A percentile compares a stretch with the other conserved stretches of the same genome.
Conservation (phyloP, 2,329 filamentous ascomycete genomes). For the Fusarium solani-melongenae region DNA sequence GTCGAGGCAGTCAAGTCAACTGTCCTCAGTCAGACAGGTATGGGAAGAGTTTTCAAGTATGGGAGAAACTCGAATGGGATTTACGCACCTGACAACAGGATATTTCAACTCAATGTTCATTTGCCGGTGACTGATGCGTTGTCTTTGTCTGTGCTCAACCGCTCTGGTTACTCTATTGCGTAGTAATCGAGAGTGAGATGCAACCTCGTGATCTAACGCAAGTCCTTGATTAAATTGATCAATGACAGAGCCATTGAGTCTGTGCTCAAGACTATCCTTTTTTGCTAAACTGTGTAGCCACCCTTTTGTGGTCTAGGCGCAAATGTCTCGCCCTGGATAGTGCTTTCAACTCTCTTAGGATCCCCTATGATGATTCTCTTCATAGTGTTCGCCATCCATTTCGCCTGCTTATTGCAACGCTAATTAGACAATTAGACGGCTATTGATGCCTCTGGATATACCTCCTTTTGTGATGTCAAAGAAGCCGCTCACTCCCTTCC, state of each 20-base stretch:
- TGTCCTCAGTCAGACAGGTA: slow-evolving; percentile 10
- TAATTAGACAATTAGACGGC: neutral
- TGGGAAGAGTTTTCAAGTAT: slow-evolving; percentile 22
- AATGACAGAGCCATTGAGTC: neutral
- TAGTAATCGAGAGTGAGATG: neutral
- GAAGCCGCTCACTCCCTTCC: neutral
- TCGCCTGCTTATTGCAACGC: neutral
- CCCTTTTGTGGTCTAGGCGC: neutral
- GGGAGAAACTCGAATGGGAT: slow-evolving; percentile 21
- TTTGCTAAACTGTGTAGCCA: neutral
- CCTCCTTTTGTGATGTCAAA: neutral
- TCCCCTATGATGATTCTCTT: neutral
- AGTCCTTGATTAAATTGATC: neutral
- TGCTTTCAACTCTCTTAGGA: neutral
- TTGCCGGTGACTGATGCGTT: neutral
- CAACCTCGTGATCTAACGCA: neutral
- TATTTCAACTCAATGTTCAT: slow-evolving; percentile 1
- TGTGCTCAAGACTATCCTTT: neutral
- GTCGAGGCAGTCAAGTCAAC: slow-evolving; percentile 9
- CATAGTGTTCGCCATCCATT: neutral
- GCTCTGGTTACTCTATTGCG: neutral
- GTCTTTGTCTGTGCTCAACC: neutral
- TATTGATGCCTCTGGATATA: neutral
- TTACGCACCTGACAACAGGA: slow-evolving; percentile 15
- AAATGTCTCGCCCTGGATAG: neutral